These are phyloP conservation scores for Fragilariopsis cylindrus DNA, from an alignment of 108 stramenopile species.

Conservation along the genomic window DNA sequence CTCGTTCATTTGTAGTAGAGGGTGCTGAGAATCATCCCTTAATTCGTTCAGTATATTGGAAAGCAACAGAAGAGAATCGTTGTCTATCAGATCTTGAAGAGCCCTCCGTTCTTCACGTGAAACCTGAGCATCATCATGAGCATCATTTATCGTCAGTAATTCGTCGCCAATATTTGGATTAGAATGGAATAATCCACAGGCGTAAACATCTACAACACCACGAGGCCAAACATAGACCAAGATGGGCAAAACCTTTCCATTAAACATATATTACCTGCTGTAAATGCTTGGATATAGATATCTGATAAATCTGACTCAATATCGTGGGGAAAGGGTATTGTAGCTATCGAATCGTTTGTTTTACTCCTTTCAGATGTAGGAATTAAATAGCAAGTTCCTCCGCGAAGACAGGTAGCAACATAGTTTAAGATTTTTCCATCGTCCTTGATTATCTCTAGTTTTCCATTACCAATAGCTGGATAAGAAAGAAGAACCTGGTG, in stretches of 20 bases:
- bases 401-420: constrained; percentile 63
- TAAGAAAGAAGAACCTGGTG: constrained; percentile 41
- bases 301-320: constrained; percentile 39
- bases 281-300: constrained; percentile 58
- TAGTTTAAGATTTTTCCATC: constrained; percentile 19
- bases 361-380: constrained; percentile 21
- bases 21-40: not conserved
- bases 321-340: constrained; percentile 41
- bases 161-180: not conserved
- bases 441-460: not conserved
- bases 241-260: constrained; percentile 13
- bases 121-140: not conserved
- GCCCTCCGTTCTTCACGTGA: not conserved
- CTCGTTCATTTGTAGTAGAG: not conserved
- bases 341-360: constrained; percentile 26
- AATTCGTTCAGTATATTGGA: not conserved
- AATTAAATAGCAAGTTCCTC: constrained; percentile 63
- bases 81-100: constrained; percentile 17
- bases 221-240: constrained; percentile 45
- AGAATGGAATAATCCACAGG: constrained; percentile 18
- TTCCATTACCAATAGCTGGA: constrained; percentile 37
- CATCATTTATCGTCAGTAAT: not conserved
- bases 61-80: constrained; percentile 1
- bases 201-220: constrained; percentile 59
- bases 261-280: constrained; percentile 37